Evolutionary conservation across 2,329 filamentous ascomycete genomes (phyloP).

Genomic region (Alternaria angustiovoidea): DNA sequence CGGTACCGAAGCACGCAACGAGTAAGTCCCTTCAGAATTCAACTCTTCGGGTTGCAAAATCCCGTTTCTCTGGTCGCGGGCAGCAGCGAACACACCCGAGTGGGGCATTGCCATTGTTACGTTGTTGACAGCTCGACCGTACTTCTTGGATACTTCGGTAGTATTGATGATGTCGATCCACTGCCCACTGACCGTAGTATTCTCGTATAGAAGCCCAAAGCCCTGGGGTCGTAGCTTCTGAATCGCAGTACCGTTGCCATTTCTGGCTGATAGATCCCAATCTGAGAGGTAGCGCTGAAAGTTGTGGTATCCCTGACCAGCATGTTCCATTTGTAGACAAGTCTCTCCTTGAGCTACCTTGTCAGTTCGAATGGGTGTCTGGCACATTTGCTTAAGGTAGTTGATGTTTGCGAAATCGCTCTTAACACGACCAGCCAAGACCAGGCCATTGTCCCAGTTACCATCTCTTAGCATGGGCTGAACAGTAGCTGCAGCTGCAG

Average conservation of each 20-base stretch:
- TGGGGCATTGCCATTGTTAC: conserved; percentile 82
- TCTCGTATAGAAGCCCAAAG: conserved; percentile 72
- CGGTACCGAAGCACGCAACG: conserved; percentile 71
- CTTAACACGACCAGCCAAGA: conserved; percentile 65
- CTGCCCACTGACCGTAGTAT: conserved; percentile 72
- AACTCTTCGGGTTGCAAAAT: conserved; percentile 72
- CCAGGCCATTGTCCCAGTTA: conserved; percentile 54
- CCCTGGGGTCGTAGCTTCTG: conserved; percentile 64
- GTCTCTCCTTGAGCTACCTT: conserved; percentile 56
- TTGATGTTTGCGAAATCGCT: conserved; percentile 69
- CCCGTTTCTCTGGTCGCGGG: conserved; percentile 65
- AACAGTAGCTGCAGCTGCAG: conserved; percentile 74
- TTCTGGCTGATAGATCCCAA: conserved; percentile 62
- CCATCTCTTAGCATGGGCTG: conserved; percentile 74
- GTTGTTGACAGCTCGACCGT: conserved; percentile 73
- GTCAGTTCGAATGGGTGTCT: conserved; percentile 67
- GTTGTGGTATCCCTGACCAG: conserved; percentile 74
- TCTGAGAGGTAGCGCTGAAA: conserved; percentile 65
- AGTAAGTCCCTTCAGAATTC: conserved; percentile 73
- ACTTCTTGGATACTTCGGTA: conserved; percentile 57
- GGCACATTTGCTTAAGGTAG: conserved; percentile 66
- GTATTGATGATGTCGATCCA: conserved; percentile 73
- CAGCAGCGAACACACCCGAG: conserved; percentile 71
- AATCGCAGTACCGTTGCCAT: conserved; percentile 55
- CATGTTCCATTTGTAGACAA: conserved; percentile 74